Conservation (phyloP, 1,139 yeast species). For the Yamadazyma aaseri region DNA sequence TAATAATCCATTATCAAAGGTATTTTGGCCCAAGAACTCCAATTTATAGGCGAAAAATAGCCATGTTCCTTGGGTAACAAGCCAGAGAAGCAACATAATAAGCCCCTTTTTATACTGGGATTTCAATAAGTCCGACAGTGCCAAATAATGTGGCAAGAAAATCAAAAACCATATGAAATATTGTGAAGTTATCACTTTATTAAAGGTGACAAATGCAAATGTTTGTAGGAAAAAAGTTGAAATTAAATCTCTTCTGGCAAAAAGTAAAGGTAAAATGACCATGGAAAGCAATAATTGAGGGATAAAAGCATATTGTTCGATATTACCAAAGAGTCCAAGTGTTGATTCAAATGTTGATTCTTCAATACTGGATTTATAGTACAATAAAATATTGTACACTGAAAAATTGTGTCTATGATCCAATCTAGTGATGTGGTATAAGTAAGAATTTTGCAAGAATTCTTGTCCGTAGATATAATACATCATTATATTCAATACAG, state of each 20-base stretch:
- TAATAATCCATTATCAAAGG: conserved; percentile 64
- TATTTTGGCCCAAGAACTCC: conserved; percentile 74
- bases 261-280: conserved; percentile 57
- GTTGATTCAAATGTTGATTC: conserved; percentile 2
- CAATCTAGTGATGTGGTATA: conserved; percentile 77
- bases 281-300: conserved; percentile 74
- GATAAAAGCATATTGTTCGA: conserved; percentile 64
- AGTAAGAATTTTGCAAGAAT: conserved; percentile 73
- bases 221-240: conserved; percentile 84
- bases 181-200: conserved; percentile 92
- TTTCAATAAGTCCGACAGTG: conserved; percentile 37
- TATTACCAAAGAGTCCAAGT: conserved; percentile 13
- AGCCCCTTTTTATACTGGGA: conserved; percentile 31
- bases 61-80: conserved; percentile 74
- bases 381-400: conserved; percentile 74
- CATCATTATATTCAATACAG: conserved; percentile 54
- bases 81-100: conserved; percentile 56
- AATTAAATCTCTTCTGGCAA: conserved; percentile 53
- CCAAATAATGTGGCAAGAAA: conserved; percentile 69
- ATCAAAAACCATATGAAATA: conserved; percentile 93
- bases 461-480: conserved; percentile 68
- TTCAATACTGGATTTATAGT: conserved; percentile 54
- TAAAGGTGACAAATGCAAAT: conserved; percentile 83
- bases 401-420: conserved; percentile 97
- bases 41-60: conserved; percentile 71